Conservation (phyloP, 179 eudicot genomes). For the Patellifolia procumbens region DNA sequence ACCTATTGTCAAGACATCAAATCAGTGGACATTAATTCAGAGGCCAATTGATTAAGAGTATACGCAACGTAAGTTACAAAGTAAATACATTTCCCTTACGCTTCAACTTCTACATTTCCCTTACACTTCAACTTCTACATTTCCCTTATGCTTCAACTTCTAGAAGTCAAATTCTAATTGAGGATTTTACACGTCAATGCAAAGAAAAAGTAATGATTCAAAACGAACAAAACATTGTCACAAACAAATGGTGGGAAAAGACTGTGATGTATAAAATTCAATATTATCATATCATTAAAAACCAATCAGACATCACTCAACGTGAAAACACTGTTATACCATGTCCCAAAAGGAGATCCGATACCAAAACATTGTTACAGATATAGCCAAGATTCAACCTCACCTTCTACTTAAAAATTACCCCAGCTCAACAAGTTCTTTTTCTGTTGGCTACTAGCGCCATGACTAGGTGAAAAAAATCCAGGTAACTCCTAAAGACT, state of each 20-base stretch:
- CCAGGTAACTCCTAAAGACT: no score
- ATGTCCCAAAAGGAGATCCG: background rate
- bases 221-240: background rate
- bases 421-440: background rate
- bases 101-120: no score
- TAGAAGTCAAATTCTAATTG: background rate
- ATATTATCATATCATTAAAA: background rate
- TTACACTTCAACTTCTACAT: no score
- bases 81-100: background rate
- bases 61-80: background rate
- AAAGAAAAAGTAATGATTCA: background rate
- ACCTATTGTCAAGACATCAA: conserved; percentile 44
- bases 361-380: background rate
- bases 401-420: background rate
- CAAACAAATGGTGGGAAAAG: background rate
- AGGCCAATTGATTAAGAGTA: background rate
- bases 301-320: background rate
- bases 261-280: background rate
- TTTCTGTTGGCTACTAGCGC: background rate
- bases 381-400: background rate
- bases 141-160: no score
- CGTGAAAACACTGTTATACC: no score
- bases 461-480: no score
- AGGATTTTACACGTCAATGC: background rate
- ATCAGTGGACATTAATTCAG: background rate